Percentiles rank a stretch among this genome's conserved stretches.
These are phyloP conservation scores for Kurtzmaniella cleridarum DNA, from an alignment of 805 yeast species.

Conservation along the genomic window DNA sequence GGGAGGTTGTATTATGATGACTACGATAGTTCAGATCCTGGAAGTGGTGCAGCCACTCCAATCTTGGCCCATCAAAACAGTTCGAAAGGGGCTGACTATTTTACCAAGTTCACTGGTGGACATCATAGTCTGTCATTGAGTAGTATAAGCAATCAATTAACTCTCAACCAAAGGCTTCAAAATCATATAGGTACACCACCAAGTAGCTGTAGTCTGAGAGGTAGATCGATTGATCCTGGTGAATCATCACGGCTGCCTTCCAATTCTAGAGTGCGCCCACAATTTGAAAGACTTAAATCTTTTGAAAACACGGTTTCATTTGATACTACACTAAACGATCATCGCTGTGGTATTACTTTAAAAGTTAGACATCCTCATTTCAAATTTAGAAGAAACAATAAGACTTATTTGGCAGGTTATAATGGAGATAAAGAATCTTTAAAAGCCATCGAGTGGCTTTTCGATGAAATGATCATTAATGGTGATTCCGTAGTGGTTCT, in stretches of 20 bases:
- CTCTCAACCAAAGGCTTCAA: neutral
- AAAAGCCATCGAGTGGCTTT: slow-evolving; percentile 39
- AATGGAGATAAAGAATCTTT: slow-evolving; percentile 32
- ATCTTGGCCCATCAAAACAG: slow-evolving; percentile 4
- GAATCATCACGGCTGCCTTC: slow-evolving; percentile 1
- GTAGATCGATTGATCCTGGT: neutral
- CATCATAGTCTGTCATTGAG: neutral
- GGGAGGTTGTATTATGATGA: slow-evolving; percentile 41
- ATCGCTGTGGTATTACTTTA: slow-evolving; percentile 31
- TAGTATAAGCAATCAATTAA: neutral
- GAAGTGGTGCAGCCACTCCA: slow-evolving; percentile 12
- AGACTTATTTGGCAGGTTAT: slow-evolving; percentile 36
- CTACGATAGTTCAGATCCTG: slow-evolving; percentile 26
- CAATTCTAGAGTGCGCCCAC: slow-evolving; percentile 7
- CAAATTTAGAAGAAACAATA: slow-evolving; percentile 40
- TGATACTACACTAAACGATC: slow-evolving; percentile 29
- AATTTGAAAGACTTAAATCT: slow-evolving; percentile 12
- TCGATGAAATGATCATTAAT: slow-evolving; percentile 38
- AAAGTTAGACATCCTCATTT: slow-evolving; percentile 39
- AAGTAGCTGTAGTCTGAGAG: too few relatives aligned
- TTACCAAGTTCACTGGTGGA: too few relatives aligned
- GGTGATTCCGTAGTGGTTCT: slow-evolving; percentile 40
- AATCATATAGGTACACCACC: neutral
- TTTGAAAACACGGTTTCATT: slow-evolving; percentile 38
- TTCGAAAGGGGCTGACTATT: too few relatives aligned